Percentiles rank a stretch among this genome's conserved stretches.
Conservation (phyloP, 768 basidiomycete genomes). For the Lactarius hengduanensis region DNA sequence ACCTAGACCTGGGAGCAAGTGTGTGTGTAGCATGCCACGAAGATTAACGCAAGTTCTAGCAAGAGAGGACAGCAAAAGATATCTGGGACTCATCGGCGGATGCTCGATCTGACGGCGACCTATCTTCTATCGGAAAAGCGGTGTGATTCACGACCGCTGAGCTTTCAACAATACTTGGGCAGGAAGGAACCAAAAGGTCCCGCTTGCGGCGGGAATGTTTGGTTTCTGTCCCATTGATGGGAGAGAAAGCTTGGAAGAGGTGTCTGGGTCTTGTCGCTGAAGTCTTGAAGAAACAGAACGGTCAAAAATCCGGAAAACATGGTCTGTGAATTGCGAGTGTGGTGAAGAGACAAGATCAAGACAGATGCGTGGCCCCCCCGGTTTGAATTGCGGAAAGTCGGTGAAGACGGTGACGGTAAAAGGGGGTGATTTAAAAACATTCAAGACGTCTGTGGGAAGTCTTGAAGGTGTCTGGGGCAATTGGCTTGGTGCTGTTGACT, state of each 20-base stretch:
- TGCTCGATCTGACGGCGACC: constrained; percentile 5
- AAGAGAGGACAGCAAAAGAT: background rate
- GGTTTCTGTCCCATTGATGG: background rate
- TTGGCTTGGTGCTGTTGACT: background rate
- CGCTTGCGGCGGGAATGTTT: background rate
- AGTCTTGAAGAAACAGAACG: constrained; percentile 14
- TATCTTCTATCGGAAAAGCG: background rate
- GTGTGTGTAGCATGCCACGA: background rate
- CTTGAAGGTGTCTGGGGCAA: background rate
- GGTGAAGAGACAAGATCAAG: constrained; percentile 13
- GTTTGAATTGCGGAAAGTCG: background rate
- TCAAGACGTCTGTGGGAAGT: background rate
- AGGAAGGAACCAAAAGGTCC: background rate
- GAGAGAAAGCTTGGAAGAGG: background rate
- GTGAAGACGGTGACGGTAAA: background rate
- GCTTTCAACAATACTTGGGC: background rate
- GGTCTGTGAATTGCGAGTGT: constrained; percentile 1
- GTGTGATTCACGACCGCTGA: background rate
- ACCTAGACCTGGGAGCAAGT: background rate
- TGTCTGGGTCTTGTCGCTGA: background rate
- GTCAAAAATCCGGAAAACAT: constrained; percentile 19
- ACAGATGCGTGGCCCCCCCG: background rate
- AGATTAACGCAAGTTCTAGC: background rate
- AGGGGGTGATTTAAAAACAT: background rate
- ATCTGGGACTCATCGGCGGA: background rate